Percentiles rank a stretch among this genome's conserved stretches.
Conservation (phyloP, 208 protist species). For the Vickermania spadyakhi region DNA sequence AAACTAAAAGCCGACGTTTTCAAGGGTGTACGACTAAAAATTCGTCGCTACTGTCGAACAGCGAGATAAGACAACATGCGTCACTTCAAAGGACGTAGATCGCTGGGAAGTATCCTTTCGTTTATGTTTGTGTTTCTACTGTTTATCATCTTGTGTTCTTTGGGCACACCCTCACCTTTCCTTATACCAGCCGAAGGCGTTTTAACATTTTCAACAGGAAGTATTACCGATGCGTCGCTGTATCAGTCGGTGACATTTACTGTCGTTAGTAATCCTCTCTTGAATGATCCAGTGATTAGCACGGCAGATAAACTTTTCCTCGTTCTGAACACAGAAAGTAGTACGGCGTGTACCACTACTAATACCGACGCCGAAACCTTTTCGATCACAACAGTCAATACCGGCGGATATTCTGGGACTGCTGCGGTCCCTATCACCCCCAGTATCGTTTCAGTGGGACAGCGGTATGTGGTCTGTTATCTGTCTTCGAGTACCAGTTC, state of each 20-base stretch:
- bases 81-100: no score
- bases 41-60: no score
- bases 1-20: no score
- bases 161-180: background rate
- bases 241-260: conserved; percentile 61
- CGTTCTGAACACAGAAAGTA: conserved; percentile 11
- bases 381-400: conserved; percentile 19
- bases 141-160: background rate
- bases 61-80: no score
- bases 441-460: conserved; percentile 34
- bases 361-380: conserved; percentile 22
- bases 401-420: conserved; percentile 29
- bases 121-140: background rate
- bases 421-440: conserved; percentile 21
- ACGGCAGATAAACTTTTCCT: conserved; percentile 62
- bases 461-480: conserved; percentile 71
- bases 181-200: conserved; percentile 15
- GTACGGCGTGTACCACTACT: conserved; percentile 12
- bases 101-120: background rate
- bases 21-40: no score
- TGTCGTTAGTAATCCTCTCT: conserved; percentile 49
- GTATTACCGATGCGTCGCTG: conserved; percentile 65
- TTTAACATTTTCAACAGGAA: conserved; percentile 54
- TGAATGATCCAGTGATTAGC: conserved; percentile 39
- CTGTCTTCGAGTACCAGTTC: conserved; percentile 16